These are phyloP conservation scores for Sugiyamaella paludigena DNA, from an alignment of 1,139 yeast genomes.

Conservation along the genomic window DNA sequence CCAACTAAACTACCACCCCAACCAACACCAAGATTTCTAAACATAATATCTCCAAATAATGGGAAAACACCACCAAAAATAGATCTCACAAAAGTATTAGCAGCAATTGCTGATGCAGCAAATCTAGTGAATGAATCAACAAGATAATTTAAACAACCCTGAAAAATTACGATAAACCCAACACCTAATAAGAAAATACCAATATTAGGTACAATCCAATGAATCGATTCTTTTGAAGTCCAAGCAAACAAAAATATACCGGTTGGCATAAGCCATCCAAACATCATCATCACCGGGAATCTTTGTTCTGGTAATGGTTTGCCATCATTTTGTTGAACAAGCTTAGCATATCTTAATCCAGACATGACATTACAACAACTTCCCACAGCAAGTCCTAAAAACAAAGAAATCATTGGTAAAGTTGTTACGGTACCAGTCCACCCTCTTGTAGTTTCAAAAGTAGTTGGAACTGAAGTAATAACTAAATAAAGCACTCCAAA, in stretches of 20 bases:
- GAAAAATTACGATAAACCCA: constrained; percentile 60
- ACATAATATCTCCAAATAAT: constrained; percentile 62
- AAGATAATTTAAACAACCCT: constrained; percentile 57
- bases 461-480: constrained; percentile 41
- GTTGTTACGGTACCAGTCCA: constrained; percentile 48
- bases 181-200: constrained; percentile 63
- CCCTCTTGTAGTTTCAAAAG: constrained; percentile 37
- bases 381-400: constrained; percentile 57
- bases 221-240: constrained; percentile 56
- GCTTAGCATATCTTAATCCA: constrained; percentile 37
- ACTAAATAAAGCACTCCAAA: constrained; percentile 46
- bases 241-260: constrained; percentile 78
- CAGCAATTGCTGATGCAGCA: constrained; percentile 81
- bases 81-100: constrained; percentile 69
- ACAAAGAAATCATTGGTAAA: constrained; percentile 55
- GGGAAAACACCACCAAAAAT: constrained; percentile 75
- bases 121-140: constrained; percentile 60
- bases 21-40: constrained; percentile 50
- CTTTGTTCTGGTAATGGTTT: constrained; percentile 58
- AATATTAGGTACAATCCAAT: constrained; percentile 72
- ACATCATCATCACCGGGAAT: constrained; percentile 50
- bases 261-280: constrained; percentile 53
- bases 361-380: constrained; percentile 43
- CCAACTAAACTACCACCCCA: constrained; percentile 66
- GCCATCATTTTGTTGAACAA: constrained; percentile 40